Evolutionary conservation across 2,329 filamentous ascomycete genomes (phyloP), one percentile per base, ranked within the genome.

Genomic region (Penicillium sp.): DNA sequence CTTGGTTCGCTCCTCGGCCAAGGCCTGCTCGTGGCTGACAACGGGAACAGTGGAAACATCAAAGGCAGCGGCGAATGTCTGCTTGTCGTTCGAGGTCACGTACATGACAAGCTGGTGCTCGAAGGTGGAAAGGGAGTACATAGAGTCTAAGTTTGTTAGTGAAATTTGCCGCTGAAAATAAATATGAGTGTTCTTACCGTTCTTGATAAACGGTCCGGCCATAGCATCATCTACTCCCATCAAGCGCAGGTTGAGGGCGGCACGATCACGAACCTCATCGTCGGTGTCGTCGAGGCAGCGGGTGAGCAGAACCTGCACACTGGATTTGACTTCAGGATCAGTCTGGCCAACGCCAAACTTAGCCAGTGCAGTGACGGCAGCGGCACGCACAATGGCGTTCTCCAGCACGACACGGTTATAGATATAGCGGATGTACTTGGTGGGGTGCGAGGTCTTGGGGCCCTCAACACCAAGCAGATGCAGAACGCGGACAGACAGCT

Each of bases 391-490:
- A 57, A 97, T 91, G 33, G 94, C 91, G 69, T 99, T 99, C 75
- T 99, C 94, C 46, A 99, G 78, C 13, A 99, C 94, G 18, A 99
- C 93, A 53, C 94, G 86, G 78, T 99, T 99, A 80, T 99, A 99
- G 69, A 99, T 99, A 75, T 97, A 99, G 51, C 94, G 90, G 64
- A 99, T 96, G 73, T 97, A 99, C 81, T 99, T 97, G 50, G 94
- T 97, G 0, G 94, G 94, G 65, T 97, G 90, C 13, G 90, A 87
- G 3, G 93, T 97, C 78, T 94, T 96, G 58, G 94, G 94, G 0
- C 94, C 94, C 77, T 99, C 94, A 23, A 93, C 82, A 65, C 94
- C 94, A 36, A 99, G 87, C 17, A 99, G 84, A 74, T 99, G 93
- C 49, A 99, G 79, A 63, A 99, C 95, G 54, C 94, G 88, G 41